phyloP scores from a whole-genome alignment of 495 filamentous ascomycete species.

The Ramalina intermedia region DNA sequence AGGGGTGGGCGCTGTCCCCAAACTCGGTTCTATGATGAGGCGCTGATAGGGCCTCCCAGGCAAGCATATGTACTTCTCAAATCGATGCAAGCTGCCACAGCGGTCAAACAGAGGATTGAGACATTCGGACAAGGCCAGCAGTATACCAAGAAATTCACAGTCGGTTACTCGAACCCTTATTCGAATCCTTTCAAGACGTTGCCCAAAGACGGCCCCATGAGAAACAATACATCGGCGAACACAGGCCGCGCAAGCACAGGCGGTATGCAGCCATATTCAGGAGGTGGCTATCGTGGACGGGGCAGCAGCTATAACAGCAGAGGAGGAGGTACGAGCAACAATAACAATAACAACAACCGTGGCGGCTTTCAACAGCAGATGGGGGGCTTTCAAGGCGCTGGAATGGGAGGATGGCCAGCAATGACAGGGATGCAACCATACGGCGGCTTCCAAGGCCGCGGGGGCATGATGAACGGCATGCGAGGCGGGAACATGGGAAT shows the following conservation, averaged over 20 bases:
- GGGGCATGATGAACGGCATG: constrained; percentile 39
- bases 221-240: constrained; percentile 45
- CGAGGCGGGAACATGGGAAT: constrained; percentile 48
- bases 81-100: constrained; percentile 71
- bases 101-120: constrained; percentile 72
- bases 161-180: constrained; percentile 61
- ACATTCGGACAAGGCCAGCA: constrained; percentile 37
- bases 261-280: constrained; percentile 17
- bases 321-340: constrained; percentile 30
- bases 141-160: constrained; percentile 49
- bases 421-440: constrained; percentile 32
- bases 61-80: constrained; percentile 85
- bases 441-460: constrained; percentile 39
- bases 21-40: not conserved
- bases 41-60: constrained; percentile 29
- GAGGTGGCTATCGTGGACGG: constrained; percentile 25
- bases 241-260: constrained; percentile 16
- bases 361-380: constrained; percentile 32
- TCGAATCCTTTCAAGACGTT: constrained; percentile 82
- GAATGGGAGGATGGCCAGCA: constrained; percentile 25
- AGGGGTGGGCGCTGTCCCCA: constrained; percentile 50
- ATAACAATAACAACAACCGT: constrained; percentile 13
- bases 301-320: constrained; percentile 34
- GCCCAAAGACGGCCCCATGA: constrained; percentile 76
- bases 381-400: constrained; percentile 32